Base-by-base conservation (phyloP, 768 basidiomycete genomes). In the Pleurotus giganteus region DNA sequence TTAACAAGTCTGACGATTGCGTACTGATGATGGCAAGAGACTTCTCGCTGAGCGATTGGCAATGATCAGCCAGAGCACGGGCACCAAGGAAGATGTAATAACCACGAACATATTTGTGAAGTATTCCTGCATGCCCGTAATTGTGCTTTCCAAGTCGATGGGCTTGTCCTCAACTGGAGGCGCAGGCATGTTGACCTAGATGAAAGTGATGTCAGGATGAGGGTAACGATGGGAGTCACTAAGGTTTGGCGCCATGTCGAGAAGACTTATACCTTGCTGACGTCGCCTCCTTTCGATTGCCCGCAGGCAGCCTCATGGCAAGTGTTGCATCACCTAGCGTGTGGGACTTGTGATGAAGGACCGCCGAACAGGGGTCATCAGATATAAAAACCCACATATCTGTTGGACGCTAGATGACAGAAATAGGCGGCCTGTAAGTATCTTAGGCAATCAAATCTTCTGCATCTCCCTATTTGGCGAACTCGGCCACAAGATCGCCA, bases 401-500 rank as follows among this genome's bases (percentile, higher is more conserved):
- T 7, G 32, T 34, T 34, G 8, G 15, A 34, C 32, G 32, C 8
- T 34, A 7, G 32, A 34, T 8, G 32, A 34, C 32, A 34, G 8
- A 34, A 34, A 15, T 8, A 7, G 8, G 15, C 32, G 7, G 7
- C 7, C 32, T 8, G 15, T 34, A 34, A 34, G 7, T 34, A 8
- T 34, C 7, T 15, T 15, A 34, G 15, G 32, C 7, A 54, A 37
- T 41, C 47, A 19, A 12, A 29, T 11, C 17, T 21, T 45, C 26
- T 17, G 45, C 44, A n/a, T 36, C 12, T 19, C 21, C 23, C n/a
- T 28, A 57, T 36, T 61, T 60, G 28, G 57, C 64, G 60, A 60
- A 75, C 67, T 94, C 91, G 4, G 78, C 72, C 1, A 94, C 82
- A 21, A 90, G 59, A 61, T 91, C 90, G 54, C 74, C 75, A 21